Evolutionary conservation across 768 basidiomycete species (phyloP).

Genomic region (Amanita exitialis): DNA sequence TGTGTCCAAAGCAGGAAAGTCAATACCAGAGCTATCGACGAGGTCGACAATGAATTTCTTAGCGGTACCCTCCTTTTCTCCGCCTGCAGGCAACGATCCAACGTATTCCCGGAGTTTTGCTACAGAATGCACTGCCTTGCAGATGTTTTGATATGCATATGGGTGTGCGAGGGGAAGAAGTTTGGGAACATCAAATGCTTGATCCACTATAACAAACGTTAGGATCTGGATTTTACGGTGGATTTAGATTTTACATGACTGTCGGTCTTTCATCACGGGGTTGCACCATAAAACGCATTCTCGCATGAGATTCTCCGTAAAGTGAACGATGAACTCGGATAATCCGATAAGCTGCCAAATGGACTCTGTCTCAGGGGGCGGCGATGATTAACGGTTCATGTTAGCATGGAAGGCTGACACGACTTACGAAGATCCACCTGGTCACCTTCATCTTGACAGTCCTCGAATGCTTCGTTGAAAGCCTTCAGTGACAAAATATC

Average conservation of each 20-base stretch:
- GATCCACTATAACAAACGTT: background rate
- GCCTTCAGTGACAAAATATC: slow-evolving; percentile 58
- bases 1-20: slow-evolving; percentile 40
- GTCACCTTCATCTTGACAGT: slow-evolving; percentile 47
- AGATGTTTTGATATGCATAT: slow-evolving; percentile 40
- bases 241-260: slow-evolving; percentile 2
- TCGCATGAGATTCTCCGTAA: slow-evolving; percentile 54
- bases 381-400: slow-evolving; percentile 2
- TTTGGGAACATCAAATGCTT: slow-evolving; percentile 17
- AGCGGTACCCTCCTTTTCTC: slow-evolving; percentile 56
- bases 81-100: slow-evolving; percentile 39
- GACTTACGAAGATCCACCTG: slow-evolving; percentile 51
- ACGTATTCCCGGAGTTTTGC: slow-evolving; percentile 48
- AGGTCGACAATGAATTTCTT: slow-evolving; percentile 52
- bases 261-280: slow-evolving; percentile 4
- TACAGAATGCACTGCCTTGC: slow-evolving; percentile 42
- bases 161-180: slow-evolving; percentile 60
- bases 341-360: slow-evolving; percentile 65
- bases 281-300: slow-evolving; percentile 32
- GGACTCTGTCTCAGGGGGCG: slow-evolving; percentile 34
- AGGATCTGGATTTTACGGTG: background rate
- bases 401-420: background rate
- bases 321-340: slow-evolving; percentile 49
- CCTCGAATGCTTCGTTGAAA: slow-evolving; percentile 54
- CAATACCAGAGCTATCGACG: slow-evolving; percentile 54